Evolutionary conservation across 192 early-diverging fungal species (phyloP), one percentile per base, ranked within the genome.

Genomic region (Paraglomus brasilianum): DNA sequence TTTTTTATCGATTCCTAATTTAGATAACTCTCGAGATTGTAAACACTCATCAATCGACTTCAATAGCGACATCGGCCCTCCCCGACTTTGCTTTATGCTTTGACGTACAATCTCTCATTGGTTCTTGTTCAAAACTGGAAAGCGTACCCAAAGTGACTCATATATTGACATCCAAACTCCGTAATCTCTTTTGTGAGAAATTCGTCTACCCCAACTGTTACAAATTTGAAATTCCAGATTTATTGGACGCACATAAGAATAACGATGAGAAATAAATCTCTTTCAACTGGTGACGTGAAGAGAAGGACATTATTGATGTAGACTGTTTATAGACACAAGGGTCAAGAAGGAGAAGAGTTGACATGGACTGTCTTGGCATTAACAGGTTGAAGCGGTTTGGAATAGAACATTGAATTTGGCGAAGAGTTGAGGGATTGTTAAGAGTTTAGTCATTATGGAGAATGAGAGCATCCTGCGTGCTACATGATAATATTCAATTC

Each of bases 61-160:
- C 81, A 59, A 82, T 86, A 49, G 77, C 81, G 8, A 78, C 84
- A 45, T 86, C 85, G 4, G 77, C 78, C 0, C 60, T 85, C 13
- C 75, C 89, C 2, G 90, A 91, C 62, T 93, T 91, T 50, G 77
- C 85, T 48, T 82, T 98, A 1, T 93, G 97, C 40, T 92, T 98
- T 62, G 87, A 92, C 45, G 90, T 96, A 1, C 86, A 90, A 49
- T 95, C 95, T 0, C 77, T 98, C 42, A 84, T 99, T 43, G 97
- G 97, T 0, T 94, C 95, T 74, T 86, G 93, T 70, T 95, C 97
- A 30, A 99, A 99, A 75, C 89, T 99, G 15, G 96, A 98, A 77
- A 92, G 95, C 71, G 82, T 98, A 58, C 95, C 95, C 10, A 97
- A 95, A 78, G 81, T 99, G 15, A 92, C 94, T 0, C 86, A 90